Conservation (phyloP, 495 filamentous ascomycete genomes). For the Sordaria brevicollis region DNA sequence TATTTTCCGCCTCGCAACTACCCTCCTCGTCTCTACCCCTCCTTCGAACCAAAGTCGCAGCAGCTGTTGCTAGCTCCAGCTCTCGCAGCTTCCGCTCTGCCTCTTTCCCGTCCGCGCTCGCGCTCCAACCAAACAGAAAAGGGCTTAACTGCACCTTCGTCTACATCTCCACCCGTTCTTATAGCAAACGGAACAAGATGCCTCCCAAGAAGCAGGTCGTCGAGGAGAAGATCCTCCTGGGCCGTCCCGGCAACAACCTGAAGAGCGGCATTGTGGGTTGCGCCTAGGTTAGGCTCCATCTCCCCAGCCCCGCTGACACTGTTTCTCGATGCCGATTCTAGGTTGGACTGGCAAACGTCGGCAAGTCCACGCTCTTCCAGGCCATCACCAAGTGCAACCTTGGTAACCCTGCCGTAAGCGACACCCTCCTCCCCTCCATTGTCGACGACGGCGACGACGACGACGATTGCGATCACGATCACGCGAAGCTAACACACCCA, state of each 20-base stretch:
- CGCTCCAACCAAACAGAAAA: conserved; percentile 7
- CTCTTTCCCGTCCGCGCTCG: conserved; percentile 7
- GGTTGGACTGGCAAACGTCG: conserved; percentile 98
- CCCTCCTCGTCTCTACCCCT: conserved; percentile 23
- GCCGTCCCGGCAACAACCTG: conserved; percentile 93
- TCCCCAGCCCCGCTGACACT: conserved; percentile 15
- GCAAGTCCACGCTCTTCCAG: conserved; percentile 99
- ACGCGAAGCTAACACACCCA: conserved; percentile 13
- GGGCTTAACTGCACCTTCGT: conserved; percentile 37
- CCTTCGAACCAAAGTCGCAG: conserved; percentile 27
- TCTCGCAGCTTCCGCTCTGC: conserved; percentile 55
- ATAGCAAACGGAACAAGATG: conserved; percentile 53
- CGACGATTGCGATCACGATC: conserved; percentile 5
- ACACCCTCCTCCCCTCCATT: conserved; percentile 5
- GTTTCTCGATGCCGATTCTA: conserved; percentile 28
- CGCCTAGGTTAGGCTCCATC: conserved; percentile 7
- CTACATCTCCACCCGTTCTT: conserved; percentile 36
- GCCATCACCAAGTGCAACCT: conserved; percentile 96
- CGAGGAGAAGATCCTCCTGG: conserved; percentile 74
- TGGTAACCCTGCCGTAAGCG: conserved; percentile 85
- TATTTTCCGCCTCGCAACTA: conserved; percentile 45
- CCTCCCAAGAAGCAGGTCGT: conserved; percentile 66
- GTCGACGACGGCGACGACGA: background rate
- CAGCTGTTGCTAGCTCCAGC: background rate
- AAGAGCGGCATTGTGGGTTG: conserved; percentile 98